phyloP scores from a whole-genome alignment of 352 stramenopile species.

The Globisporangium irregulare region DNA sequence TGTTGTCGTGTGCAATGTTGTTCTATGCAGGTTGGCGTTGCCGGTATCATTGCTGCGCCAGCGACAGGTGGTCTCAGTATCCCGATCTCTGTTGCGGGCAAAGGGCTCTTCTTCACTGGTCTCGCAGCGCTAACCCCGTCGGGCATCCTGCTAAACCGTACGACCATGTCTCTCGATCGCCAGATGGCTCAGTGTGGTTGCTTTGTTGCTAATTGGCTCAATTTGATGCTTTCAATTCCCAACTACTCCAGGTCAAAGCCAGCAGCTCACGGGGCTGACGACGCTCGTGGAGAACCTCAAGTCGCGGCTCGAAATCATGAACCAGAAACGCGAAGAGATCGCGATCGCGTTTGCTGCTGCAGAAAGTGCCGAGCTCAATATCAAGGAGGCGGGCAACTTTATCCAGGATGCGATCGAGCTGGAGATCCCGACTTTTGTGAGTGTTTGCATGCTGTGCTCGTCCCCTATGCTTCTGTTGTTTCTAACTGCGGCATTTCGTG shows the following conservation, averaged over 20 bases:
- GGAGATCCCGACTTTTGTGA: slow-evolving; percentile 45
- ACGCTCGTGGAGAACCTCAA: slow-evolving; percentile 80
- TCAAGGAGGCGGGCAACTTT: slow-evolving; percentile 79
- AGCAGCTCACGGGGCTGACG: slow-evolving; percentile 74
- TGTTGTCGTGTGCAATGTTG: not conserved
- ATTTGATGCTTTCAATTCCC: not conserved
- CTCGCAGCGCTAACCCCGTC: slow-evolving; percentile 76
- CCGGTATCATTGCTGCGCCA: slow-evolving; percentile 70
- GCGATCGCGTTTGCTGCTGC: slow-evolving; percentile 65
- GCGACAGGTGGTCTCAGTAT: slow-evolving; percentile 79
- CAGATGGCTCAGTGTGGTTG: not conserved
- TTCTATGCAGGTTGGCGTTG: slow-evolving; percentile 49
- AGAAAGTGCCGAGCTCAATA: slow-evolving; percentile 72
- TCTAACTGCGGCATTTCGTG: not conserved
- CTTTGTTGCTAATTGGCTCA: not conserved
- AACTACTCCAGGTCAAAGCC: slow-evolving; percentile 58
- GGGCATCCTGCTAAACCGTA: slow-evolving; percentile 86
- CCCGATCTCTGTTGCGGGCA: slow-evolving; percentile 79
- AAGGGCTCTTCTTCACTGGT: slow-evolving; percentile 81
- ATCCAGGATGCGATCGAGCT: slow-evolving; percentile 81
- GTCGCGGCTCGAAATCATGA: slow-evolving; percentile 83
- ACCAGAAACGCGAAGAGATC: slow-evolving; percentile 78
- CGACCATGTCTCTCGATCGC: slow-evolving; percentile 10
- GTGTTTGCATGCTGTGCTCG: not conserved
- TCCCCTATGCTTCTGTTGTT: not conserved